Base-by-base conservation (phyloP, 805 yeast genomes). In the Kuraishia molischiana region DNA sequence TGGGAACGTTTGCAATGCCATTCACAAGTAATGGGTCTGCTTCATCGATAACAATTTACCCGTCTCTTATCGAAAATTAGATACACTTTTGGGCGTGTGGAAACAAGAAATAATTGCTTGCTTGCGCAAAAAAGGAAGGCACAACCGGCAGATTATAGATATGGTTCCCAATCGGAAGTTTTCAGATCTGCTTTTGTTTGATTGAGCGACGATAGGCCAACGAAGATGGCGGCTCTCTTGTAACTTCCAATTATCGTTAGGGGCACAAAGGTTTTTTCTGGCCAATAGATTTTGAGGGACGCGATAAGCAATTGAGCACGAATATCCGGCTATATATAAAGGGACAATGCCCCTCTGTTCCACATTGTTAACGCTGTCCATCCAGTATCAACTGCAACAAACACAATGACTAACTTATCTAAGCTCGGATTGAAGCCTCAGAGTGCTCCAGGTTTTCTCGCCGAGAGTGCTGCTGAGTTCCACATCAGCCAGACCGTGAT, bases 401-500 rank as follows among this genome's bases (percentile, higher is more conserved):
- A 8, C 11, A 22, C 26, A 22, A 22, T 22, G 26, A 22, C 26
- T 11, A 22, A 22, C 26, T 22, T 22, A 22, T 8, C 34, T 5
- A 4, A 19, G 13, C 34, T 18, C 17, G 34, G 34, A 4, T 18
- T 31, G 6, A 4, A 31, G 20, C 20, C 21, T 31, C 5, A 11
- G 4, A 31, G 20, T 11, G 18, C 34, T 5, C 18, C 34, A 11
- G 34, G 34, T 4, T n/a, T 31, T 15, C 19, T 31, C n/a, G 21
- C 19, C 19, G 15, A 31, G 17, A 11, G 28, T 28, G 38, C 26
- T 18, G 26, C 24, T 4, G 14, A 24, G 4, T 35, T 26, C 29
- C 21, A 26, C 21, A 6, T 35, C 18, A 19, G 29, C 5, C 33
- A 26, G 17, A 35, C 32, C 4, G 38, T 35, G 4, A 26, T 35